A percentile compares a stretch with the other conserved stretches of the same genome.
These are phyloP conservation scores for Aegle marmelos DNA, from an alignment of 345 rosid genomes.

Conservation along the genomic window DNA sequence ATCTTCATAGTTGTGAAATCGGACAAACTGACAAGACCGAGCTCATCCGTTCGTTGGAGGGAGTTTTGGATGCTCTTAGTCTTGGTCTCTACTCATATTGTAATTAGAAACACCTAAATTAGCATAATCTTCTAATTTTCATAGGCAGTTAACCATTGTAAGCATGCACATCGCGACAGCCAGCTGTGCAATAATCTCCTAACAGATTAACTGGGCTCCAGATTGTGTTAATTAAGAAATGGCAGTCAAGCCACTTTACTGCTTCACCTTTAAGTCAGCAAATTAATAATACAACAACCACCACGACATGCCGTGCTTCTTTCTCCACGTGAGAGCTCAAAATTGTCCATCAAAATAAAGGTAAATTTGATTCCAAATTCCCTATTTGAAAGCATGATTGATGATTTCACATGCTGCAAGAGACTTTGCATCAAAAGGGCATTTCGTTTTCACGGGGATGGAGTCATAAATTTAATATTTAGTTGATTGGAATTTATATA, in stretches of 20 bases:
- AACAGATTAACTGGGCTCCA: background rate
- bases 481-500: no score
- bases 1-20: no score
- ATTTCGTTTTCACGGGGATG: no score
- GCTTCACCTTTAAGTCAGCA: background rate
- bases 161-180: background rate
- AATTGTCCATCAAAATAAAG: background rate
- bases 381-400: background rate
- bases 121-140: background rate
- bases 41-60: no score
- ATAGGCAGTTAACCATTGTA: background rate
- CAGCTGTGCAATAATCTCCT: background rate
- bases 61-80: no score
- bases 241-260: background rate
- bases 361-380: constrained; percentile 5
- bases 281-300: background rate
- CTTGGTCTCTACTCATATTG: no score
- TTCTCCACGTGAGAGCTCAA: constrained; percentile 11
- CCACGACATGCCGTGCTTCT: background rate
- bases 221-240: background rate
- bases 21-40: no score
- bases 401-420: constrained; percentile 44
- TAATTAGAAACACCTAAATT: background rate
- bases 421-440: no score
- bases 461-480: no score